Evolutionary conservation across 768 basidiomycete species (phyloP).

Genomic region (Lactifluus piperatus): DNA sequence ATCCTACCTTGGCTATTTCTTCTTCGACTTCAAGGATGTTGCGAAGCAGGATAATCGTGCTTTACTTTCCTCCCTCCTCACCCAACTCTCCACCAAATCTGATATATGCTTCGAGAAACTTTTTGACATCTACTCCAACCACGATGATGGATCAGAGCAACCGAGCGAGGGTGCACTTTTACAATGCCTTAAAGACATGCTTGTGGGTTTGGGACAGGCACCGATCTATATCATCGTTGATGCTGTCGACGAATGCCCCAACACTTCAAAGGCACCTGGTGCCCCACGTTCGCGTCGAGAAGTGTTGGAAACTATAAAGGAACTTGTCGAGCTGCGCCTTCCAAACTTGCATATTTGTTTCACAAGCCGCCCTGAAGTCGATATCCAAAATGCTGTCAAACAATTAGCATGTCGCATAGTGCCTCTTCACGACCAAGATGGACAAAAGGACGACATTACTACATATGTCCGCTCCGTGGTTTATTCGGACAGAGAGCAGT

Average conservation of each 20-base stretch:
- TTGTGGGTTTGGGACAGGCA: neutral
- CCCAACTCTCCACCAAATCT: neutral
- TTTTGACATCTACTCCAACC: neutral
- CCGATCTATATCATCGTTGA: neutral
- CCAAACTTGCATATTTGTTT: neutral
- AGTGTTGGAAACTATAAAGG: neutral
- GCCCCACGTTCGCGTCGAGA: neutral
- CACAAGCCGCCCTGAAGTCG: neutral
- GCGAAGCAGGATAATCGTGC: neutral
- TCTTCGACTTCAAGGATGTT: neutral
- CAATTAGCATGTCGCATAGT: neutral
- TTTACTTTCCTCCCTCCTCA: neutral
- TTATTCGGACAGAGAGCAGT: conserved; percentile 25
- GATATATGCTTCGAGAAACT: neutral
- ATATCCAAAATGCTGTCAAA: neutral
- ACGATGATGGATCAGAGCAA: neutral
- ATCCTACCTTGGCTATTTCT: neutral
- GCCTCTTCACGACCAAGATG: neutral
- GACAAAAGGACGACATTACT: neutral
- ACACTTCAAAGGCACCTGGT: neutral
- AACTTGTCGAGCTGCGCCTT: neutral
- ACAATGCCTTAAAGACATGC: neutral
- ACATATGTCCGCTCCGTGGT: neutral
- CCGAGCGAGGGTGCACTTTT: neutral
- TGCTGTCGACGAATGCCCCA: neutral